Conservation (phyloP, 1,284 basidiomycete species). For the Ustilago crameri region DNA sequence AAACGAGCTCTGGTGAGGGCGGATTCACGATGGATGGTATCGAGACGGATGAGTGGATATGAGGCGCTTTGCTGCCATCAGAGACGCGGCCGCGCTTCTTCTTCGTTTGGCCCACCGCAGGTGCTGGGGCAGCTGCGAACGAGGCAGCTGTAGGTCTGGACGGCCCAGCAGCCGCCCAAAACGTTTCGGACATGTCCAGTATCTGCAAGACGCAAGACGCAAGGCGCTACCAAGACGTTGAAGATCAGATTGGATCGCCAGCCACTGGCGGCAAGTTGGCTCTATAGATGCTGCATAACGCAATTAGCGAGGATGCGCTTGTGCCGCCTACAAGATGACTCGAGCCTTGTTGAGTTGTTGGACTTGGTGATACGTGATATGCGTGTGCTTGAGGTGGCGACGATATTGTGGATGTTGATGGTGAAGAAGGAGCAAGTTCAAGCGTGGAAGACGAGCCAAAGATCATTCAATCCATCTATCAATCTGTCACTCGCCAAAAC, state of each 20-base stretch:
- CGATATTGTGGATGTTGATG: neutral
- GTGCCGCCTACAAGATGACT: no score
- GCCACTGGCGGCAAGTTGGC: no score
- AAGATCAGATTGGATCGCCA: no score
- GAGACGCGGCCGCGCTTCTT: constrained; percentile 43
- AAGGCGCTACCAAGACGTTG: no score
- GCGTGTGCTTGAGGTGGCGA: no score
- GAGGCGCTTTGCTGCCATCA: constrained; percentile 5
- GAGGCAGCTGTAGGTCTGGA: constrained; percentile 29
- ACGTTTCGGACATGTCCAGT: constrained; percentile 19
- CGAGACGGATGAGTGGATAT: neutral
- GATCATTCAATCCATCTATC: neutral
- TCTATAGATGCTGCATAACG: no score
- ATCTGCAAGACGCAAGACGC: no score
- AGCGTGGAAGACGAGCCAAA: neutral
- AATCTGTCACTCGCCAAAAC: neutral
- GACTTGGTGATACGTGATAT: no score
- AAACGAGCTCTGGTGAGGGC: constrained; percentile 36
- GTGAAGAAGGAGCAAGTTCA: neutral
- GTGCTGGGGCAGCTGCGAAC: constrained; percentile 16
- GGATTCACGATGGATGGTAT: constrained; percentile 44
- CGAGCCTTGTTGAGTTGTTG: no score
- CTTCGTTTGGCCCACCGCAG: constrained; percentile 5
- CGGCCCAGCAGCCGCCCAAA: constrained; percentile 32
- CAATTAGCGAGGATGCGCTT: no score